These are phyloP conservation scores for Pythium monospermum DNA, from an alignment of 352 stramenopile species.

Conservation along the genomic window DNA sequence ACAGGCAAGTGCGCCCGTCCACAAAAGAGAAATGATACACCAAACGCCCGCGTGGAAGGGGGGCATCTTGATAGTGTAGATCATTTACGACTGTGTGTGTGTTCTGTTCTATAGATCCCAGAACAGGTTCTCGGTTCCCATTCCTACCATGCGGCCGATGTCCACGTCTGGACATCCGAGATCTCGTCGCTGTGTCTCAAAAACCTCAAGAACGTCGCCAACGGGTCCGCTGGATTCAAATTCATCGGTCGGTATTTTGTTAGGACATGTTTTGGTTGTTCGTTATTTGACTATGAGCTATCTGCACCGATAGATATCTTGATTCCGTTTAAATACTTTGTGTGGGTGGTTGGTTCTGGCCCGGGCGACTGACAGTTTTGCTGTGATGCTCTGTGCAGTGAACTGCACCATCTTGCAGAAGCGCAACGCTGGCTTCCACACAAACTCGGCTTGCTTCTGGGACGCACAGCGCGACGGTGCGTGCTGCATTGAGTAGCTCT, in stretches of 20 bases:
- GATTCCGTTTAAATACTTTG: background rate
- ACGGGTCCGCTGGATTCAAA: constrained; percentile 85
- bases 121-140: constrained; percentile 60
- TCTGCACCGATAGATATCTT: constrained; percentile 4
- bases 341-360: background rate
- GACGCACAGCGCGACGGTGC: constrained; percentile 78
- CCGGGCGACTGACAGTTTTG: background rate
- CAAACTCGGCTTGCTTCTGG: constrained; percentile 86
- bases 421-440: constrained; percentile 83
- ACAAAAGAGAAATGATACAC: too few species aligned
- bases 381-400: constrained; percentile 29
- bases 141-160: constrained; percentile 76
- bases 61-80: background rate
- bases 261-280: constrained; percentile 12
- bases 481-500: constrained; percentile 15
- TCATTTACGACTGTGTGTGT: background rate
- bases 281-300: background rate
- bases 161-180: constrained; percentile 72
- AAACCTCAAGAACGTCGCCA: constrained; percentile 76
- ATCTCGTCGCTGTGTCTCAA: constrained; percentile 81
- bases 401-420: constrained; percentile 89
- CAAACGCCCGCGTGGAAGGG: background rate
- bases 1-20: constrained; percentile 52
- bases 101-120: constrained; percentile 43
- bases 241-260: constrained; percentile 59